phyloP scores from a whole-genome alignment of 2,329 filamentous ascomycete species.

The Ophiostoma sp. region DNA sequence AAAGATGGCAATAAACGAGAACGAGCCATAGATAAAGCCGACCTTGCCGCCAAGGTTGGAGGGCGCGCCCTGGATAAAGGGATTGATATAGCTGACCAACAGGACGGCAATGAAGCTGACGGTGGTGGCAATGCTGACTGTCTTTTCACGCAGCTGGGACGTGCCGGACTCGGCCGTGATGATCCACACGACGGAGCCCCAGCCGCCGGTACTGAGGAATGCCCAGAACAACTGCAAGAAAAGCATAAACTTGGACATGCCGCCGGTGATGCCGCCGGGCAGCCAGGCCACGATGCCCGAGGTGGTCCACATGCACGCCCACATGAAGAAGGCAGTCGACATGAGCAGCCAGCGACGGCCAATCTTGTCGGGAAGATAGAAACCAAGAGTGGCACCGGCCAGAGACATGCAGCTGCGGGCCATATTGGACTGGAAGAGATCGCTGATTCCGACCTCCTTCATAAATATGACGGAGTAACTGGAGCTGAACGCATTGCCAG shows the following conservation, averaged over 20 bases:
- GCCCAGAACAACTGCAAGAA: background rate
- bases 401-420: background rate
- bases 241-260: background rate
- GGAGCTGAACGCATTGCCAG: background rate
- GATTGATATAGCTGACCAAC: conserved; percentile 29
- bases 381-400: background rate
- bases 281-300: background rate
- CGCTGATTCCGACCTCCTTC: background rate
- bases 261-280: background rate
- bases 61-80: conserved; percentile 28
- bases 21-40: conserved; percentile 32
- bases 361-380: background rate
- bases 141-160: conserved; percentile 4
- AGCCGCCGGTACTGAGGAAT: background rate
- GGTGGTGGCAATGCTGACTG: background rate
- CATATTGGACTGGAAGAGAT: background rate
- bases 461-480: background rate
- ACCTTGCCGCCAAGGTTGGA: conserved; percentile 29
- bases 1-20: conserved; percentile 23
- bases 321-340: background rate
- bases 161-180: conserved; percentile 8
- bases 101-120: conserved; percentile 12
- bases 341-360: conserved; percentile 7
- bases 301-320: background rate
- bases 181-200: conserved; percentile 7